Evolutionary conservation across 768 basidiomycete species (phyloP).

Genomic region (Lyophyllum decastes): DNA sequence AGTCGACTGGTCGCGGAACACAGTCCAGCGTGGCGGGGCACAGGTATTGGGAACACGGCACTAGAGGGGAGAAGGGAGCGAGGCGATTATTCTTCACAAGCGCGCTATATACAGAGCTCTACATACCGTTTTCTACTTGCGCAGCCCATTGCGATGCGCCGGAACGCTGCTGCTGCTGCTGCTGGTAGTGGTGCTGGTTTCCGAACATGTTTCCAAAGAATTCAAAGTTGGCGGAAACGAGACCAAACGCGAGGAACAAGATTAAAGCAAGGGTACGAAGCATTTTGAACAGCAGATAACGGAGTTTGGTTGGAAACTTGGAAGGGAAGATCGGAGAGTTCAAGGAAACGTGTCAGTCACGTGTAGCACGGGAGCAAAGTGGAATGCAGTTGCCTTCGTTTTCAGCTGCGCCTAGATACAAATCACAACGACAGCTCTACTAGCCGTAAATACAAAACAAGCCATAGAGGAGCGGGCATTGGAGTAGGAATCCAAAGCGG

Average conservation of each 20-base stretch:
- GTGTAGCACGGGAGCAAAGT: conserved; percentile 4
- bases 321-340: no score
- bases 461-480: background rate
- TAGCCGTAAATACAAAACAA: background rate
- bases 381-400: no score
- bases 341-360: conserved; percentile 18
- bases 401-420: conserved; percentile 7
- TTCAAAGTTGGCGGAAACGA: conserved; percentile 66
- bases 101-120: background rate
- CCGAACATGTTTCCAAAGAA: conserved; percentile 83
- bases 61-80: conserved; percentile 34
- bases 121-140: conserved; percentile 65
- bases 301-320: no score
- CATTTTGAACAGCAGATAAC: conserved; percentile 9
- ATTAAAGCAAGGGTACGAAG: conserved; percentile 19
- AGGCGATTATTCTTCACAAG: background rate
- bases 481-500: background rate
- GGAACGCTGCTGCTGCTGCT: conserved; percentile 49
- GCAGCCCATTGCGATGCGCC: conserved; percentile 65
- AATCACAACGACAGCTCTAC: background rate
- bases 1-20: conserved; percentile 60
- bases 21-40: conserved; percentile 78
- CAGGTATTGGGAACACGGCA: conserved; percentile 71
- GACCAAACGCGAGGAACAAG: conserved; percentile 35
- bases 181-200: conserved; percentile 61